A percentile compares a stretch with the other conserved stretches of the same genome.
Evolutionary conservation across 495 filamentous ascomycete species (phyloP).

Genomic region (Xylaria castorea): DNA sequence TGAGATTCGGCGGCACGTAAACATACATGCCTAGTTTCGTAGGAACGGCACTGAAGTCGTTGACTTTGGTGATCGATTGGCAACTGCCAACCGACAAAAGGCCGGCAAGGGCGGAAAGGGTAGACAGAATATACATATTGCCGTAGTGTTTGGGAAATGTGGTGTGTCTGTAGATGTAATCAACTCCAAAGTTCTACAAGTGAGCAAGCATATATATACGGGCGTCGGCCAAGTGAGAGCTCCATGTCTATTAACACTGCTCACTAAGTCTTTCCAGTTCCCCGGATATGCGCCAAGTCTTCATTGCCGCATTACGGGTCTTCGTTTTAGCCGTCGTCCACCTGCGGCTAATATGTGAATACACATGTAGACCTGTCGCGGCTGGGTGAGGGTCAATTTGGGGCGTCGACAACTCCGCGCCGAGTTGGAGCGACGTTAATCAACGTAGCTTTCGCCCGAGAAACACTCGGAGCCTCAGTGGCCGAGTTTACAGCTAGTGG

Average conservation of each 20-base stretch:
- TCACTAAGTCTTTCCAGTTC: background rate
- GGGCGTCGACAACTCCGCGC: slow-evolving; percentile 13
- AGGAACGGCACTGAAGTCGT: slow-evolving; percentile 52
- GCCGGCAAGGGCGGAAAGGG: slow-evolving; percentile 40
- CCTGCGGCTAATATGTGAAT: slow-evolving; percentile 24
- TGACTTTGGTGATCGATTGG: slow-evolving; percentile 46
- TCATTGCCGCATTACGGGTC: slow-evolving; percentile 18
- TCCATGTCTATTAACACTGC: background rate
- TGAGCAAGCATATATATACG: slow-evolving; percentile 11
- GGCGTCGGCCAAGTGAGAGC: background rate
- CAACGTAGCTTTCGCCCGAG: slow-evolving; percentile 7
- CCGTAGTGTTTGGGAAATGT: slow-evolving; percentile 13
- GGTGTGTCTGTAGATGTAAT: background rate
- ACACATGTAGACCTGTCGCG: slow-evolving; percentile 4
- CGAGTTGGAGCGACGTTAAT: slow-evolving; percentile 19
- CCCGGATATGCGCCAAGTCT: slow-evolving; percentile 21
- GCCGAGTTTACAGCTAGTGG: slow-evolving; percentile 11
- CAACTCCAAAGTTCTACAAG: background rate
- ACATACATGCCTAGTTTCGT: slow-evolving; percentile 60
- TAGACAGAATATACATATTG: slow-evolving; percentile 48
- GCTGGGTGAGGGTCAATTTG: slow-evolving; percentile 17
- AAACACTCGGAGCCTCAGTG: slow-evolving; percentile 13
- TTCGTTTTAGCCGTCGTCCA: slow-evolving; percentile 23
- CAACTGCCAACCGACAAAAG: slow-evolving; percentile 41
- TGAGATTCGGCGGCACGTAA: slow-evolving; percentile 61